Evolutionary conservation across 192 early-diverging fungal species (phyloP).

Genomic region (Rhizoclosmatium sp.): DNA sequence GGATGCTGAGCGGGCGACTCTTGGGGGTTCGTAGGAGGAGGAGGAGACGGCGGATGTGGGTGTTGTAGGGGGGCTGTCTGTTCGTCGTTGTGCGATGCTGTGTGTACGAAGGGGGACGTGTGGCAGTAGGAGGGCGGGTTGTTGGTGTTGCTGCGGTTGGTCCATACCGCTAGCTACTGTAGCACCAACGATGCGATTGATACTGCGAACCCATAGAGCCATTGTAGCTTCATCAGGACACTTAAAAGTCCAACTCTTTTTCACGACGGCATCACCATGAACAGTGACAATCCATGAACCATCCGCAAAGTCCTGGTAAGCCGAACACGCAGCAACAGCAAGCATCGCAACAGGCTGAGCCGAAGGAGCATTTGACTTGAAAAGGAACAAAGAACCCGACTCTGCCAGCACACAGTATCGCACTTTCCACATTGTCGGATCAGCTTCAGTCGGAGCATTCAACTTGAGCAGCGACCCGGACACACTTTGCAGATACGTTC

Average conservation of each 20-base stretch:
- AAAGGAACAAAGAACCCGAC: conserved; percentile 13
- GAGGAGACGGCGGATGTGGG: too few species aligned
- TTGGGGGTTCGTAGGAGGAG: too few species aligned
- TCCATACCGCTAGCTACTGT: too few species aligned
- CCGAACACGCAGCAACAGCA: neutral
- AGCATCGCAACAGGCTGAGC: conserved; percentile 11
- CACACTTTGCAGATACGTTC: neutral
- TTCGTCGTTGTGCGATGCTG: too few species aligned
- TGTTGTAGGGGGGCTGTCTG: too few species aligned
- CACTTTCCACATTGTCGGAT: neutral
- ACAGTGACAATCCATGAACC: neutral
- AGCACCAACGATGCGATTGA: neutral
- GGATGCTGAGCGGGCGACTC: neutral
- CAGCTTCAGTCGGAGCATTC: neutral
- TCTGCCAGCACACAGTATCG: conserved; percentile 11
- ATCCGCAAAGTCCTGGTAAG: neutral
- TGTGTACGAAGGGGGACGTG: too few species aligned
- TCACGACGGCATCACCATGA: neutral
- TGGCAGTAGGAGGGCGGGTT: too few species aligned
- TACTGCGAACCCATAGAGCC: neutral
- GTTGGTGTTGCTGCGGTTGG: too few species aligned
- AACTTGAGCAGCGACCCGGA: neutral
- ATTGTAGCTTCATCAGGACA: neutral
- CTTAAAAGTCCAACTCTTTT: conserved; percentile 18
- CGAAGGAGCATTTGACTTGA: neutral